Evolutionary conservation across 2,329 filamentous ascomycete species (phyloP), one percentile per base, ranked within the genome.

Genomic region (Coniochaeta prunicola): DNA sequence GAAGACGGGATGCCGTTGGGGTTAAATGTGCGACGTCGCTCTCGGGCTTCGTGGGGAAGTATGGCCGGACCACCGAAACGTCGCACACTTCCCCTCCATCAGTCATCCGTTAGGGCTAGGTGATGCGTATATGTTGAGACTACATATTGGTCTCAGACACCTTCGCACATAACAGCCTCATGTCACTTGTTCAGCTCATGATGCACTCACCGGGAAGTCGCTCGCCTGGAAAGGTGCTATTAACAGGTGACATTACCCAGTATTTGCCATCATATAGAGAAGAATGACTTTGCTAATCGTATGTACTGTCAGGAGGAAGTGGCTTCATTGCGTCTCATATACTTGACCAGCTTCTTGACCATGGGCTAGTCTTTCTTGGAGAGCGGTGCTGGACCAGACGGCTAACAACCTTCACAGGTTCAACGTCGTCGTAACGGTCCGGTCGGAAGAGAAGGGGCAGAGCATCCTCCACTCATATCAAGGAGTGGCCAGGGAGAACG

Each of bases 251-350:
- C 30, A 7, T n/a, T 6, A 26, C 17, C n/a, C 31, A 34, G 10
- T 9, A 4, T 17, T 5, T 28, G 45, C 45, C 12, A 24, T 3
- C 8, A 6, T 4, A 45, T 24, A 34, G 40, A 2, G n/a, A 21
- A 4, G 19, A 10, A 21, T 9, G 3, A n/a, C 7, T 19, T 48
- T 2, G 21, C 24, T 50, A 30, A 30, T 19, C 38, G n/a, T 30
- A 33, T 21, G 19, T 40, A 10, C 54, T 33, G 38, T 21, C 56
- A 78, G 80, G 80, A 26, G 80, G 77, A 1, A 79, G 73, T 26
- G 80, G 80, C 48, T 83, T 83, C 66, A 81, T 83, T 56, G 80
- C 80, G 30, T 79, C 79, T 2, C 80, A 83, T 58, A 68, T 82
- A 34, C 72, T 83, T 6, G 77, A 81, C 57, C 66, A 69, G 15